Percentiles rank a stretch among this genome's conserved stretches.
Conservation (phyloP, 208 protist species). For the Leishmania tropica region DNA sequence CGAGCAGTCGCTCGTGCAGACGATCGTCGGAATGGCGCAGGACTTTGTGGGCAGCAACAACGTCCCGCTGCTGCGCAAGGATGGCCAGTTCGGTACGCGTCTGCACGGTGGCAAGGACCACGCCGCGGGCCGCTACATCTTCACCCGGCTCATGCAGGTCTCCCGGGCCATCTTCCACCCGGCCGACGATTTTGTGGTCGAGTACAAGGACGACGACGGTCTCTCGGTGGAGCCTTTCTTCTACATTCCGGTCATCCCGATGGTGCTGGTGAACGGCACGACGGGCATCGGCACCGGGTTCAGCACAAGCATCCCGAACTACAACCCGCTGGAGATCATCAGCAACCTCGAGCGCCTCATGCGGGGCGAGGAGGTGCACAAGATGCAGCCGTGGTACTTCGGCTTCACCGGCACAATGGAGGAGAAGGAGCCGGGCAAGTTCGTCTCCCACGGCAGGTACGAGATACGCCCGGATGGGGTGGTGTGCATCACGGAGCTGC, state of each 20-base stretch:
- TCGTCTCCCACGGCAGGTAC: conserved; percentile 65
- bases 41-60: conserved; percentile 99
- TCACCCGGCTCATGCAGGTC: conserved; percentile 96
- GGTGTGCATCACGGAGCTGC: conserved; percentile 97
- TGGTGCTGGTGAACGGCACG: conserved; percentile 99
- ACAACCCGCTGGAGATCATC: conserved; percentile 98
- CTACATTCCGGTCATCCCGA: conserved; percentile 99
- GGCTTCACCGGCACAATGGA: conserved; percentile 95
- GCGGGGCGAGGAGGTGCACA: conserved; percentile 72
- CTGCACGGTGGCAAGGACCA: conserved; percentile 99
- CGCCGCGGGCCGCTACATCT: conserved; percentile 99
- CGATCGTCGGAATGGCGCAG: conserved; percentile 99
- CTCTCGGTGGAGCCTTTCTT: conserved; percentile 98
- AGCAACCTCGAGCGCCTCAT: conserved; percentile 91
- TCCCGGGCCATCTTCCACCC: conserved; percentile 96
- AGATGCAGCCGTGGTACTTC: conserved; percentile 97
- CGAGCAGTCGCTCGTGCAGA: conserved; percentile 96
- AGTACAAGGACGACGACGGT: conserved; percentile 99
- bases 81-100: conserved; percentile 99
- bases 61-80: conserved; percentile 97
- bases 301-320: conserved; percentile 97
- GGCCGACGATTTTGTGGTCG: conserved; percentile 98
- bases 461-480: conserved; percentile 79
- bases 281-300: conserved; percentile 99
- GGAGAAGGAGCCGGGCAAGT: conserved; percentile 87